Conservation (phyloP, 176 grass and related monocot species). For the Hordeum marinum region DNA sequence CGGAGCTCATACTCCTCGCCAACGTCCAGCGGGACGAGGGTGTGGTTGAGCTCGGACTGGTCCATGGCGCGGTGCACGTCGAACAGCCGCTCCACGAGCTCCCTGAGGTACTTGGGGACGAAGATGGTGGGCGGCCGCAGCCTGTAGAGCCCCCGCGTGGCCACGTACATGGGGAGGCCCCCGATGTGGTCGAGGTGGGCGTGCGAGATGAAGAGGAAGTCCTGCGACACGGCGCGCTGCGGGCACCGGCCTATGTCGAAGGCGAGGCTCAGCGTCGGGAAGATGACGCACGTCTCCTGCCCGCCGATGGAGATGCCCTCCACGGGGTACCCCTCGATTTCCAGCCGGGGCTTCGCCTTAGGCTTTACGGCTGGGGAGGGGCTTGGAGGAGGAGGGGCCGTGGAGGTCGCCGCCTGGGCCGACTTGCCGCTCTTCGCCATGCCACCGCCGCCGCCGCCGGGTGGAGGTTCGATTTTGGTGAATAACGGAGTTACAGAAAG, state of each 20-base stretch:
- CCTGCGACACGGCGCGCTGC: slow-evolving; percentile 77
- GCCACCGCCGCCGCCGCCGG: not conserved
- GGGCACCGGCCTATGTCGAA: slow-evolving; percentile 98
- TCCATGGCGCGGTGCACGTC: slow-evolving; percentile 88
- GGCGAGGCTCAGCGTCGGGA: slow-evolving; percentile 79
- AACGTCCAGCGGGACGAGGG: slow-evolving; percentile 62
- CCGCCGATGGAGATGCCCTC: slow-evolving; percentile 88
- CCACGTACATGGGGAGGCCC: slow-evolving; percentile 94
- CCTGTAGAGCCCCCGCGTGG: slow-evolving; percentile 74
- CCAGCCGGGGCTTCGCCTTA: slow-evolving; percentile 21
- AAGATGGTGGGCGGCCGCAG: slow-evolving; percentile 88
- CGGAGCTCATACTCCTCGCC: slow-evolving; percentile 78
- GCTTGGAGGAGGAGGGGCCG: not conserved
- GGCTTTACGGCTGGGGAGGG: not conserved
- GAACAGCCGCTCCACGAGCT: slow-evolving; percentile 67
- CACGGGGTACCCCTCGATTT: slow-evolving; percentile 65
- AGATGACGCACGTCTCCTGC: slow-evolving; percentile 86
- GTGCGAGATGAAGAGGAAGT: slow-evolving; percentile 94
- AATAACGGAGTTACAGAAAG: not conserved
- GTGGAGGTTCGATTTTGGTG: not conserved
- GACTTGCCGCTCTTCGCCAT: slow-evolving; percentile 28
- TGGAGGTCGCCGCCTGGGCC: not conserved
- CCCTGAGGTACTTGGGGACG: slow-evolving; percentile 57
- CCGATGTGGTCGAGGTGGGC: slow-evolving; percentile 95
- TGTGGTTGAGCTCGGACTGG: slow-evolving; percentile 86